phyloP scores from a whole-genome alignment of 2,329 filamentous ascomycete genomes.

The Rhynchosporium secalis region DNA sequence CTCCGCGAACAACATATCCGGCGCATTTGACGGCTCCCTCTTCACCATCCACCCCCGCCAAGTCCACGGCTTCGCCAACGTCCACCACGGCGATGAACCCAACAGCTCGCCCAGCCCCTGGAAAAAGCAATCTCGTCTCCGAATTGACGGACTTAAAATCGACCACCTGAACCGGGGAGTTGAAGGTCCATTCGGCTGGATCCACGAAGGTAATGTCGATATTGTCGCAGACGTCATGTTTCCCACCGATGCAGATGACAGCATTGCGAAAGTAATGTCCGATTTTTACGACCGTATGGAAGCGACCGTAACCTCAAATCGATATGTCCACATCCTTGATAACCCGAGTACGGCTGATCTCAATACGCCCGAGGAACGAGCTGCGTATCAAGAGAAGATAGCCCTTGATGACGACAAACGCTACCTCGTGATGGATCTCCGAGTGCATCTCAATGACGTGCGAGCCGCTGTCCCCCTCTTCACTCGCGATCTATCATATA shows the following conservation, averaged over 20 bases:
- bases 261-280: conserved; percentile 91
- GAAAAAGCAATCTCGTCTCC: conserved; percentile 93
- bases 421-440: conserved; percentile 89
- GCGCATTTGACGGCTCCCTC: conserved; percentile 90
- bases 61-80: conserved; percentile 74
- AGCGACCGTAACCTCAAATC: conserved; percentile 81
- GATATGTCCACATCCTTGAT: conserved; percentile 60
- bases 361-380: conserved; percentile 33
- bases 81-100: conserved; percentile 54
- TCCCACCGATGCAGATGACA: conserved; percentile 81
- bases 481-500: conserved; percentile 86
- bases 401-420: conserved; percentile 60
- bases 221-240: conserved; percentile 96
- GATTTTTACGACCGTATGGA: conserved; percentile 97
- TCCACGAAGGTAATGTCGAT: conserved; percentile 94
- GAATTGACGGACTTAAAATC: conserved; percentile 91
- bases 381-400: conserved; percentile 32
- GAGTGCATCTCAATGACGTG: conserved; percentile 93
- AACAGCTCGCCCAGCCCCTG: conserved; percentile 70
- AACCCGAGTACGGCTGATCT: conserved; percentile 40
- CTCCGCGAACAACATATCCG: conserved; percentile 93
- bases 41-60: conserved; percentile 97
- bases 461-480: conserved; percentile 92
- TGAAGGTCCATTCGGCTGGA: conserved; percentile 95
- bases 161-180: conserved; percentile 94